Evolutionary conservation across 495 filamentous ascomycete species (phyloP), one percentile per base, ranked within the genome.

Genomic region (Hypoxylon subgilvum): DNA sequence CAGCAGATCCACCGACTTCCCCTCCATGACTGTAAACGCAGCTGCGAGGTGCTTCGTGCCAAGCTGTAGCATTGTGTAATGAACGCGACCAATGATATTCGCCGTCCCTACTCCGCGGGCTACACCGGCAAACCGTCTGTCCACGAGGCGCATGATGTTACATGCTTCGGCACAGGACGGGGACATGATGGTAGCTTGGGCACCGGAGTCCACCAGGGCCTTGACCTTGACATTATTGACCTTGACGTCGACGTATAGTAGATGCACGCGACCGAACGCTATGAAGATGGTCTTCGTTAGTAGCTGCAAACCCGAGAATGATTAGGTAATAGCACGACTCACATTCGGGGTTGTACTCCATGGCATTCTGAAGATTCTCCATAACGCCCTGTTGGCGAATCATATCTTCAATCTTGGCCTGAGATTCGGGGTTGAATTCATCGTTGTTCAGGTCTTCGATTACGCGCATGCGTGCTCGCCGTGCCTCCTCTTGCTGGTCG

Each of bases 21-120:
- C 94, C 74, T 99, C 94, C 94, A 99, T 97, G 60, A 99, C 94
- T n/a, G 95, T 97, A 73, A 99, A 99, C 41, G 88, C 89, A 77
- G 92, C 97, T 0, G 92, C 85, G 43, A 99, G 82, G 67, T 90
- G 91, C 66, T 92, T 83, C 28, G 81, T 82, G 13, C 94, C 95
- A 60, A 99, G 96, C 74, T 89, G 90, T 69, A 97, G 93, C 71
- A 89, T 89, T 10, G 95, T 93, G 13, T 87, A 89, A 68, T 97
- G 94, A 0, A 99, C 94, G 19, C 92, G 91, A 30, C 94, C 94
- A 13, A 99, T 85, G 57, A 99, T 96, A 40, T 85, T 88, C 27
- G 94, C 95, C 1, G 92, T 96, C 14, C 94, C 94, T 12, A 99
- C 93, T 38, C 94, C 94, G 49, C 88, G 85, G 9, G 94, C 94